Base-by-base conservation (phyloP, 345 rosid species). In the Rhizophora mangle region DNA sequence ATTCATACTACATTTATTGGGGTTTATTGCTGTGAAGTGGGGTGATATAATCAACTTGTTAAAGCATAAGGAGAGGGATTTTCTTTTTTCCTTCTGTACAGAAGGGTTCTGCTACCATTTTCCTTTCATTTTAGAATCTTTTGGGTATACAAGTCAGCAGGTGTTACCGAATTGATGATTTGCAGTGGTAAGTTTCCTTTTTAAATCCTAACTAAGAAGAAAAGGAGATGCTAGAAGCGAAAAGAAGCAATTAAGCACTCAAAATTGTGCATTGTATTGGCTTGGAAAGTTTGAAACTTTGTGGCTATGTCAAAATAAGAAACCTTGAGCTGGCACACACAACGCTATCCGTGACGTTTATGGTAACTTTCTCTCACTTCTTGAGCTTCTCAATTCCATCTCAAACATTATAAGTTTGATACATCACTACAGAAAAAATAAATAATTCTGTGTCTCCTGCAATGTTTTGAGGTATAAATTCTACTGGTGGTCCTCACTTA, bases 401-500 rank as follows among this genome's bases (percentile, higher is more conserved):
- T 6, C 24, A 34, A 22, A 22, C 21, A 39, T 22, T 55, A 54
- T 21, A n/a, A 10, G 58, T 54, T 21, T 54, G 58, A 10, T 7
- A 8, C 24, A 21, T 21, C 24, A 21, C 24, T 54, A 8, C 11
- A 22, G 58, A 11, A 20, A n/a, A 54, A 6, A 54, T 54, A 24
- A 54, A 34, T 34, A 34, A 34, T 34, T 34, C n/a, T 8, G 30
- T n/a, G 16, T 10, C 29, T 27, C 11, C 24, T 24, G 19, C 65
- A 60, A 47, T 71, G 30, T 3, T 63, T 29, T 74, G 52, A 6
- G 61, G n/a, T 34, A 47, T 54, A 26, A 43, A 59, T 55, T 34
- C 49, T 64, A 67, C 30, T 56, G 60, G 9, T 76, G 78, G 75
- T 68, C 75, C 74, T 72, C 71, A 30, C 60, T 60, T 53, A 56